These are phyloP conservation scores for Spirogloea muscicola DNA, from an alignment of 139 green algal genomes.

Conservation along the genomic window DNA sequence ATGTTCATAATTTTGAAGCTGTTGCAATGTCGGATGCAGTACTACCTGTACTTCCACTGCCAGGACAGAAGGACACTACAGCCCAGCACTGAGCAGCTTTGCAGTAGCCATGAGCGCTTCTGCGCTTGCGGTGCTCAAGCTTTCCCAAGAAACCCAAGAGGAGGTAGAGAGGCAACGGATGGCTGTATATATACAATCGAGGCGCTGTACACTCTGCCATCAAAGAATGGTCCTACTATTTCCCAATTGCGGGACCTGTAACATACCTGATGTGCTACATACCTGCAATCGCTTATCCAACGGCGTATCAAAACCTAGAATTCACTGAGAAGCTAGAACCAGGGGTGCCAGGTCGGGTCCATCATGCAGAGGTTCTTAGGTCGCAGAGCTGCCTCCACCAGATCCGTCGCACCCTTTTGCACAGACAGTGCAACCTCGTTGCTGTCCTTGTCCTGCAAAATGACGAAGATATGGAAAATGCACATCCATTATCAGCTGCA, in stretches of 20 bases:
- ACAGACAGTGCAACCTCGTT: conserved; percentile 39
- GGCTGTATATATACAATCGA: background rate
- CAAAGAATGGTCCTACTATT: too few relatives aligned
- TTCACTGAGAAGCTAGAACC: conserved; percentile 34
- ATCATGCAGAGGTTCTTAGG: conserved; percentile 81
- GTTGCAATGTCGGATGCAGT: too few relatives aligned
- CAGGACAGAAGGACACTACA: too few relatives aligned
- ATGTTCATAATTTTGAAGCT: too few relatives aligned
- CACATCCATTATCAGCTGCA: background rate
- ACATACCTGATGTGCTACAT: background rate
- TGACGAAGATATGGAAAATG: background rate
- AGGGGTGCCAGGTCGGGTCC: conserved; percentile 80
- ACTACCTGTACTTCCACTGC: too few relatives aligned
- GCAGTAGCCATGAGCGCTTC: too few relatives aligned
- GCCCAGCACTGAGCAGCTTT: too few relatives aligned
- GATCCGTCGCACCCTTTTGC: conserved; percentile 63
- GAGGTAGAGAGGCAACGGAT: background rate
- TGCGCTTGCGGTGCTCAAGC: too few relatives aligned
- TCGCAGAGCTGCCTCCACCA: conserved; percentile 71
- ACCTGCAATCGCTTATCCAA: background rate
- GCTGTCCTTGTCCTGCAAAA: background rate
- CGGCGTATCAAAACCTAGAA: background rate
- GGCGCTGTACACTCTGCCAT: too few relatives aligned
- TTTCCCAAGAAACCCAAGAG: background rate
- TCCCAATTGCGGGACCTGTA: background rate